Evolutionary conservation across 345 rosid genomes (phyloP), one percentile per base, ranked within the genome.

Genomic region (Cardamine resedifolia): DNA sequence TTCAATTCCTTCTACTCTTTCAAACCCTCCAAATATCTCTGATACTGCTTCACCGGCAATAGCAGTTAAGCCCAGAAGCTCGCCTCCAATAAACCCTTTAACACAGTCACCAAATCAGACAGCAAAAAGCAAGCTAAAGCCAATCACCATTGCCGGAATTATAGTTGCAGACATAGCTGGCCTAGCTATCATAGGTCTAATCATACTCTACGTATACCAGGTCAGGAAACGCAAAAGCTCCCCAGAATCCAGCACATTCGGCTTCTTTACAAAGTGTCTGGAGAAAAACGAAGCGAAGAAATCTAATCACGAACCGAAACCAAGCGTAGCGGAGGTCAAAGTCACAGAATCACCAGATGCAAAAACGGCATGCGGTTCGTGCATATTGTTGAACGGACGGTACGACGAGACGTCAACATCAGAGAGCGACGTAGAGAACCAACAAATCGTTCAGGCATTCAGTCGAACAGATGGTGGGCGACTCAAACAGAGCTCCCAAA

Each of bases 1-100:
- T 45, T 79, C 88, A 27, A 83, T 89, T 23, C 96, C 96, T 65
- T 90, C 98, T 15, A 84, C 90, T 57, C 83, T 83, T 15, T 86
- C 98, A 1, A 71, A 83, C 27, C 91, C 96, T 41, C 97, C 97
- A 31, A 89, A 86, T 39, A 71, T 26, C 64, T 59, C 94, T 26
- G 80, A 85, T 7, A 83, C 76, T 23, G 26, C 81, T 16, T 78
- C 98, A 31, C 97, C 98, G 6, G 98, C 98, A 12, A 89, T 94
- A 53, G 98, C 98, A 2, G 98, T 87, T 26, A 90, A 89, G 33
- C 98, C 98, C 2, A 87, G 85, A 70, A 79, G 73, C 72, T 50
- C 89, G 0, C 39, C 64, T 11, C 82, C 91, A 24, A 76, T 2
- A 19, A 45, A 81, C 52, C 70, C 70, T 72, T 63, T 80, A 16